A percentile compares a stretch with the other conserved stretches of the same genome.
Evolutionary conservation across 2,329 filamentous ascomycete species (phyloP).

Genomic region (Botrytis fabae): DNA sequence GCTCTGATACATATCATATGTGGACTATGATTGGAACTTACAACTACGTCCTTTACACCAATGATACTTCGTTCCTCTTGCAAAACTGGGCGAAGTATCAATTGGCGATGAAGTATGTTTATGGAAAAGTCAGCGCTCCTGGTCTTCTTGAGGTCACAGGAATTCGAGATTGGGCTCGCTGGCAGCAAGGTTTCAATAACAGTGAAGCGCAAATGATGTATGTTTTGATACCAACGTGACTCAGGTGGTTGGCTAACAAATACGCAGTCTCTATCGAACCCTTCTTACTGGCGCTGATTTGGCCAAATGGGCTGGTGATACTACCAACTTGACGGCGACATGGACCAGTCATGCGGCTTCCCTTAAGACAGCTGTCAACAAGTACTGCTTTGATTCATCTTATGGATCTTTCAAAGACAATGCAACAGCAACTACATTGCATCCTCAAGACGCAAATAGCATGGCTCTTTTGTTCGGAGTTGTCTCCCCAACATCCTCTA

Average conservation of each 20-base stretch:
- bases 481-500: slow-evolving; percentile 22
- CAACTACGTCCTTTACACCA: slow-evolving; percentile 58
- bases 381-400: slow-evolving; percentile 29
- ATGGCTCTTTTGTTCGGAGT: slow-evolving; percentile 48
- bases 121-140: slow-evolving; percentile 44
- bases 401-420: slow-evolving; percentile 38
- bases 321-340: slow-evolving; percentile 26
- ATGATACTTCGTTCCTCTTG: slow-evolving; percentile 51
- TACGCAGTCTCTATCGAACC: slow-evolving; percentile 45
- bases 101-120: slow-evolving; percentile 48
- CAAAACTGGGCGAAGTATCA: slow-evolving; percentile 53
- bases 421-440: slow-evolving; percentile 54
- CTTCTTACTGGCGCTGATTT: slow-evolving; percentile 50
- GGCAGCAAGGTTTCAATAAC: slow-evolving; percentile 35
- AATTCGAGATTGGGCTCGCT: slow-evolving; percentile 36
- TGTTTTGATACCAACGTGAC: neutral
- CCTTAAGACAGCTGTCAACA: slow-evolving; percentile 33
- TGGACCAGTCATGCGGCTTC: slow-evolving; percentile 29
- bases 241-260: slow-evolving; percentile 3
- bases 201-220: slow-evolving; percentile 38
- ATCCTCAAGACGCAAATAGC: slow-evolving; percentile 61
- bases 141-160: slow-evolving; percentile 39
- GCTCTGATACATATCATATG: slow-evolving; percentile 57
- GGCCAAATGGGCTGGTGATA: slow-evolving; percentile 44
- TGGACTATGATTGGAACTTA: slow-evolving; percentile 60